Base-by-base conservation (phyloP, 257 asterid species). In the Fraxinus pennsylvanica region DNA sequence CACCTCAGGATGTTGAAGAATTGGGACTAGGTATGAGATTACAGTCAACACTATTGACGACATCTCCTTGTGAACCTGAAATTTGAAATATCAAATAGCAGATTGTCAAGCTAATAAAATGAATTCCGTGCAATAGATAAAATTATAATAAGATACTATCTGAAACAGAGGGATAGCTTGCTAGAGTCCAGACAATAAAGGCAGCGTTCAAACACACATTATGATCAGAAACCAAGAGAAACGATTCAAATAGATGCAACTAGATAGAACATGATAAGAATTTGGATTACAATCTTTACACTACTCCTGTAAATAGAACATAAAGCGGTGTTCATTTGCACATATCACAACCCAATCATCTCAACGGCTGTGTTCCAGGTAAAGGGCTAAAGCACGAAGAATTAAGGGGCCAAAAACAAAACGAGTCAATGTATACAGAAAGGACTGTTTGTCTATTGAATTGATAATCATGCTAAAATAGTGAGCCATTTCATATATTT, bases 1-100 rank as follows among this genome's bases (percentile, higher is more conserved):
- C 82, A 93, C 99, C 99, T 96, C 97, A 43, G 94, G 96, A 82
- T 87, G 92, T 80, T 91, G 96, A 74, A 96, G 99, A 76, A 96
- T 87, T 35, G 89, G 95, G 73, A 92, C 97, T 79, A 96, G 87
- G 88, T 92, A 90, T 71, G 98, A 86, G 81, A 92, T 80, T 10
- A 96, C 97, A 47, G 88, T 81, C 83, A 96, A 80, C 82, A 87
- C 97, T 50, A 92, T 74, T 22, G 99, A 96, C 66, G 99, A 90
- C 76, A 92, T 84, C 82, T 94, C 98, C 83, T 92, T 92, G 61
- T 83, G 95, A 81, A 96, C 93, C 99, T 96, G 94, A 86, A 79
- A 74, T 36, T 76, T 3, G 32, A 36, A 59, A 35, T 39, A 75
- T 52, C 76, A 74, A 78, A 65, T 63, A 57, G 70, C 27, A 66